Evolutionary conservation across 177 flowering plant genomes (phyloP), one percentile per base, ranked within the genome.

Genomic region (Vitis hybrid): DNA sequence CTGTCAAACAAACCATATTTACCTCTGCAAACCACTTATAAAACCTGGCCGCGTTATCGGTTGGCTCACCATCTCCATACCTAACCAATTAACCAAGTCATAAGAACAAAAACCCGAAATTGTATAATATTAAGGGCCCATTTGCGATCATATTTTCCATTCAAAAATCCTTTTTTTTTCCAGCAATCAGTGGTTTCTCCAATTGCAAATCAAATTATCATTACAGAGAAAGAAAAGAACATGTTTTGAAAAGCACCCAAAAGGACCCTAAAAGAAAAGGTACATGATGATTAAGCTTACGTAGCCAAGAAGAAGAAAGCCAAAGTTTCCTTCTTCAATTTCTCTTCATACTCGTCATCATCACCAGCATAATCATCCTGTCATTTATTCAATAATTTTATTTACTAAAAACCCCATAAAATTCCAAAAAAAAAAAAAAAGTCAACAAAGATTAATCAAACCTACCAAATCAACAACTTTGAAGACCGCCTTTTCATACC

Each of bases 31-130:
- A 92, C 98, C 97, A 94, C 71, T 94, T 94, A 66, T 90, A 94
- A 70, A 94, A 94, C 70, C 94, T 85, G 0, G 98, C 98, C 3
- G 97, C 95, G 82, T 92, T 94, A 65, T 94, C 98, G 0, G 98
- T 94, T 18, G 98, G 98, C 77, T 94, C 98, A 69, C 98, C 98
- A 76, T 94, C 98, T 77, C 98, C 98, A 77, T 94, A 94, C 68
- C 98, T 93, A 71, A 51, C 17, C 57, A 12, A 50, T 9, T 24
- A 35, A 21, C 58, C 58, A 54, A 21, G 54, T 2, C n/a, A 58
- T n/a, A 51, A 27, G 1, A 32, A 9, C 18, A 60, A 1, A 9
- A 58, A 64, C 2, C 18, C 5, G 46, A 65, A 49, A 2, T 9
- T 35, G 7, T 35, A 35, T 5, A 35, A 35, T 6, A 35, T 35